Conservation (phyloP, 2,329 filamentous ascomycete species). For the Nothophoma quercina region DNA sequence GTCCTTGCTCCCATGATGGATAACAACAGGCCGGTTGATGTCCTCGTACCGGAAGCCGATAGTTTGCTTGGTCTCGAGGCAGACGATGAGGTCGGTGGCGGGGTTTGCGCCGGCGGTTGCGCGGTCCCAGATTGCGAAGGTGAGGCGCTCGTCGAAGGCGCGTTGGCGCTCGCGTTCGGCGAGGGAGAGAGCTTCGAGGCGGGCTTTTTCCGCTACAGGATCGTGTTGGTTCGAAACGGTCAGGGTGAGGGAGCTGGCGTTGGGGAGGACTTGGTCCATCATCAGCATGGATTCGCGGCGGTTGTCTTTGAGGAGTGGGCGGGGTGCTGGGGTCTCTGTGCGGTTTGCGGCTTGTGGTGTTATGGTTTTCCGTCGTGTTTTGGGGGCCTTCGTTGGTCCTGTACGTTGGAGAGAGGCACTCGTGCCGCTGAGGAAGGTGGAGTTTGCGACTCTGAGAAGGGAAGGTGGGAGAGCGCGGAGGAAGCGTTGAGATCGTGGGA, state of each 20-base stretch:
- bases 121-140: slow-evolving; percentile 92
- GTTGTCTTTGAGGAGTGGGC: slow-evolving; percentile 40
- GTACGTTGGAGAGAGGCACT: slow-evolving; percentile 74
- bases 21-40: slow-evolving; percentile 87
- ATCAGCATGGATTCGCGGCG: slow-evolving; percentile 58
- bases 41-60: slow-evolving; percentile 98
- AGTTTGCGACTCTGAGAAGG: slow-evolving; percentile 92
- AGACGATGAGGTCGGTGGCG: slow-evolving; percentile 90
- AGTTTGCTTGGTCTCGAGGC: slow-evolving; percentile 85
- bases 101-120: slow-evolving; percentile 92
- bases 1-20: slow-evolving; percentile 92
- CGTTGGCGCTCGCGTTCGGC: slow-evolving; percentile 75
- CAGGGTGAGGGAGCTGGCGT: slow-evolving; percentile 44
- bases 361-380: slow-evolving; percentile 42
- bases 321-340: slow-evolving; percentile 21
- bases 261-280: slow-evolving; percentile 58
- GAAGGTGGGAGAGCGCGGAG: slow-evolving; percentile 88
- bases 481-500: slow-evolving; percentile 91
- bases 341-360: slow-evolving; percentile 17
- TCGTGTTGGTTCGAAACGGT: slow-evolving; percentile 36
- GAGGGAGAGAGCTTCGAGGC: slow-evolving; percentile 63
- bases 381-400: slow-evolving; percentile 61
- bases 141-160: slow-evolving; percentile 84
- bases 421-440: slow-evolving; percentile 91
- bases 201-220: slow-evolving; percentile 41